Evolutionary conservation across 2,329 filamentous ascomycete genomes (phyloP).

Genomic region (Trichoderma oligosporum): DNA sequence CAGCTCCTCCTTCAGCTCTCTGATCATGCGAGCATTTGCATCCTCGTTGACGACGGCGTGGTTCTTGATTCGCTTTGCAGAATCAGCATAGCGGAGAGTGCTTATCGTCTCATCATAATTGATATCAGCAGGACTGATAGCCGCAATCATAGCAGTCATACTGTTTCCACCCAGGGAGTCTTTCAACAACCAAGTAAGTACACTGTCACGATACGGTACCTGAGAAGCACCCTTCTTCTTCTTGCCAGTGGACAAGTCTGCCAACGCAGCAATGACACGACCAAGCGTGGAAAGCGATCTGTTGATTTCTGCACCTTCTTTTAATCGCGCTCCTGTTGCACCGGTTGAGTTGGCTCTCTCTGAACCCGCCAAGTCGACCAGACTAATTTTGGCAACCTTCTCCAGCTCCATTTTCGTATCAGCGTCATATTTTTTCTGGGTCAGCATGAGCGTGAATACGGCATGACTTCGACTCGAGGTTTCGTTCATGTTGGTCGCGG

Average conservation of each 20-base stretch:
- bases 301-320: slow-evolving; percentile 98
- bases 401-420: slow-evolving; percentile 97
- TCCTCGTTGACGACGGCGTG: slow-evolving; percentile 99
- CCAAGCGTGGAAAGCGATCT: slow-evolving; percentile 92
- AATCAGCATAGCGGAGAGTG: slow-evolving; percentile 93
- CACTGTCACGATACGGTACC: slow-evolving; percentile 95
- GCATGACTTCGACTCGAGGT: slow-evolving; percentile 97
- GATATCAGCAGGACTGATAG: slow-evolving; percentile 96
- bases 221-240: slow-evolving; percentile 71
- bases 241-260: slow-evolving; percentile 81
- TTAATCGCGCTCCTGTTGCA: slow-evolving; percentile 88
- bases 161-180: slow-evolving; percentile 97
- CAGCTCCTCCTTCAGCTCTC: slow-evolving; percentile 94
- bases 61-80: slow-evolving; percentile 99
- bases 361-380: slow-evolving; percentile 96
- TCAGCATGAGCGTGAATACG: slow-evolving; percentile 93
- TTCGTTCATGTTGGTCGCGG: slow-evolving; percentile 99
- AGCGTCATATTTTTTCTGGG: slow-evolving; percentile 84
- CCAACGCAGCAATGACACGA: slow-evolving; percentile 93
- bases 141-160: slow-evolving; percentile 99
- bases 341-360: slow-evolving; percentile 96
- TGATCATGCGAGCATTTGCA: slow-evolving; percentile 97
- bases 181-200: slow-evolving; percentile 94
- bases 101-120: slow-evolving; percentile 98
- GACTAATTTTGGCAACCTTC: slow-evolving; percentile 95